Conservation (phyloP, 2,329 filamentous ascomycete species). For the Leptoxyphium fumago region DNA sequence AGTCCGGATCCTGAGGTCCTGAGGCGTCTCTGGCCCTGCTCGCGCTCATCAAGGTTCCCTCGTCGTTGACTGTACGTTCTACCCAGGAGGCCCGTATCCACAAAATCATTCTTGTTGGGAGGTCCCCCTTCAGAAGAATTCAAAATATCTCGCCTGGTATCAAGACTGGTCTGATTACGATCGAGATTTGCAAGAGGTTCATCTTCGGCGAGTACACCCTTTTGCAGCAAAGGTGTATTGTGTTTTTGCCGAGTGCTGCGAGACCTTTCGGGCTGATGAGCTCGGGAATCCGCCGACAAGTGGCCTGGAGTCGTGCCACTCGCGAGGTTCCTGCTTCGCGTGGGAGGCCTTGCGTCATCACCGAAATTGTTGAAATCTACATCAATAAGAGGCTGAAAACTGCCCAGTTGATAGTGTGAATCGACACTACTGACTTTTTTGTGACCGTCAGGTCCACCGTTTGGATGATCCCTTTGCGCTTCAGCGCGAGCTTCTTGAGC, state of each 20-base stretch:
- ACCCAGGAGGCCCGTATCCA: constrained; percentile 33
- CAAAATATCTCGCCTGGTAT: constrained; percentile 3
- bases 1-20: constrained; percentile 46
- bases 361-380: constrained; percentile 27
- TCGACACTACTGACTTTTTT: constrained; percentile 22
- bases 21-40: constrained; percentile 20
- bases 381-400: constrained; percentile 54
- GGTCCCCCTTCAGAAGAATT: not conserved
- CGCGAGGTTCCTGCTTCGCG: not conserved
- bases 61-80: constrained; percentile 35
- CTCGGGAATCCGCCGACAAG: constrained; percentile 9
- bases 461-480: constrained; percentile 6
- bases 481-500: constrained; percentile 9
- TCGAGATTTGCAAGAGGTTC: constrained; percentile 21
- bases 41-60: constrained; percentile 23
- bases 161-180: constrained; percentile 8
- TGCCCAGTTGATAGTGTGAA: constrained; percentile 47
- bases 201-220: constrained; percentile 17
- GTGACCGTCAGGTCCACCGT: constrained; percentile 1
- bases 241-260: constrained; percentile 14
- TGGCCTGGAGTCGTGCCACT: constrained; percentile 6
- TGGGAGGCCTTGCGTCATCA: not conserved
- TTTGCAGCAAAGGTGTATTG: constrained; percentile 21
- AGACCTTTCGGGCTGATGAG: constrained; percentile 9
- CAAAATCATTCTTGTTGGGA: constrained; percentile 27